Base-by-base conservation (phyloP, 495 filamentous ascomycete genomes). In the Cercophora scortea region DNA sequence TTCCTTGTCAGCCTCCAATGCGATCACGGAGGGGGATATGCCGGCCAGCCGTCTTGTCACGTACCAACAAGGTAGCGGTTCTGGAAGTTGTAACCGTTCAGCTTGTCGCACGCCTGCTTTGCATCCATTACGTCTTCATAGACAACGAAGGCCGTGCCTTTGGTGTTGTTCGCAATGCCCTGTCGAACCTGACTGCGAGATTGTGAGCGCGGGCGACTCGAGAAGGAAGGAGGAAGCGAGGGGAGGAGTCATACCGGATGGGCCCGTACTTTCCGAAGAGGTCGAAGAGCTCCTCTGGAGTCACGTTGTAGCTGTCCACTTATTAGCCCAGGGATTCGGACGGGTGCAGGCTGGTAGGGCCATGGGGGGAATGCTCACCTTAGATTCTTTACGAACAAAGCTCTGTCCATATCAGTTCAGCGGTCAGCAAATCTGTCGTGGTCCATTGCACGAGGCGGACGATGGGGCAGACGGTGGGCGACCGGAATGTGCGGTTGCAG, bases 51-150 rank as follows among this genome's bases (percentile, higher is more conserved):
- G 25, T 25, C 25, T 25, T 25, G 25, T 25, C 47, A 80, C 89
- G 43, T 85, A 95, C 91, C 91, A 65, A 98, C 94, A 62, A 98
- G 89, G 74, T 98, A 98, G 67, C 93, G 89, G 78, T 92, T 95
- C 75, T 97, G 94, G 71, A 98, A 98, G 75, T 98, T 98, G 82
- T 94, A 98, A 64, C 93, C 93, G 75, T 98, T 97, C 64, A 98
- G 78, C 78, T 96, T 96, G 79, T 98, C 93, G 77, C 94, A 96
- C 61, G 93, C 94, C 71, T 87, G 82, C 75, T 98, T 98, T 56
- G 93, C 92, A 79, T 98, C 93, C 83, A 96, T 90, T 25, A 96
- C 94, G 75, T 98, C 94, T 69, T 97, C 94, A 76, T 94, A 98
- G 67, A 98, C 93, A 45, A 98, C 94, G 74, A 95, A 98, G 62